These are phyloP conservation scores for Kwoniella shandongensis DNA, from an alignment of 768 basidiomycete genomes.

Conservation along the genomic window DNA sequence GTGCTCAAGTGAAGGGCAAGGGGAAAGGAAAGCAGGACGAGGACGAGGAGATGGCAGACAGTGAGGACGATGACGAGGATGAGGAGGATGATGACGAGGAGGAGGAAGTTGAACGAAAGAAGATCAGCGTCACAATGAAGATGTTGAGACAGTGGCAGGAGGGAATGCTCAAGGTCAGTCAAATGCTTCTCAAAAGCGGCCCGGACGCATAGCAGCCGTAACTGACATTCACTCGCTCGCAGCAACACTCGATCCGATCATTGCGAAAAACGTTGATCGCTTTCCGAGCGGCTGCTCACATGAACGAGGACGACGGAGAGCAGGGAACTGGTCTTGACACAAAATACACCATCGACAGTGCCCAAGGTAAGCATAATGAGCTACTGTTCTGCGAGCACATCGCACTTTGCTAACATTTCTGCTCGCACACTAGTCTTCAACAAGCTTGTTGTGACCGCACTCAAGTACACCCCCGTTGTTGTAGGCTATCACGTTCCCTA, in stretches of 20 bases:
- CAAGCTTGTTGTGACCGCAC: constrained; percentile 80
- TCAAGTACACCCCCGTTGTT: constrained; percentile 87
- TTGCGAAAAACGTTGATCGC: constrained; percentile 81
- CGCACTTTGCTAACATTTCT: too few relatives aligned
- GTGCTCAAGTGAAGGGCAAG: neutral
- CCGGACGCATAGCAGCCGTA: neutral
- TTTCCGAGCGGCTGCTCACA: constrained; percentile 84
- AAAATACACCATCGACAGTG: constrained; percentile 83
- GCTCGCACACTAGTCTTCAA: constrained; percentile 65
- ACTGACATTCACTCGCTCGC: neutral
- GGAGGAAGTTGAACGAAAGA: constrained; percentile 48
- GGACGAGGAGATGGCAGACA: constrained; percentile 56
- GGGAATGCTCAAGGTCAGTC: constrained; percentile 71
- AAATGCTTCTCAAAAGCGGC: neutral
- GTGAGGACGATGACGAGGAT: constrained; percentile 55
- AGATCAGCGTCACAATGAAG: constrained; percentile 54
- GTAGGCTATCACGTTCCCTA: constrained; percentile 83
- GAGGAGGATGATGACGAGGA: constrained; percentile 58
- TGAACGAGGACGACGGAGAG: constrained; percentile 77
- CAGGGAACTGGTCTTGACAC: constrained; percentile 56
- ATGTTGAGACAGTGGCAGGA: constrained; percentile 83
- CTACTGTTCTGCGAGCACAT: too few relatives aligned
- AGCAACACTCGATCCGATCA: constrained; percentile 83
- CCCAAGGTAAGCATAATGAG: constrained; percentile 72
- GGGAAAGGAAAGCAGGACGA: constrained; percentile 38